Conservation (phyloP, 441 rosid species). For the Populus trichocarpa region DNA sequence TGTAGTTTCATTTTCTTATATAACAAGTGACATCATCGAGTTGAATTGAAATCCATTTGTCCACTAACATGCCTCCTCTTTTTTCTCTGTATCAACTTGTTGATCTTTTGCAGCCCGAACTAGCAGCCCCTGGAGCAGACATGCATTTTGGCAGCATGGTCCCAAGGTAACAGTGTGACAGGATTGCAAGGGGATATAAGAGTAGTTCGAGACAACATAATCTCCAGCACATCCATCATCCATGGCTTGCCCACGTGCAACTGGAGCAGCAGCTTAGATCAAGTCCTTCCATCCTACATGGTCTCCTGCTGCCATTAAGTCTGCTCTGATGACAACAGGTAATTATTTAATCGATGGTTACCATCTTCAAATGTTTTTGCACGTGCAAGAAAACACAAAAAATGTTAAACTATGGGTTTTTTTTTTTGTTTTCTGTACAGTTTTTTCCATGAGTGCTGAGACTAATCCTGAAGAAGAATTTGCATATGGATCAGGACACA, state of each 20-base stretch:
- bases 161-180: conserved; percentile 16
- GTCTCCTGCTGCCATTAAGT: conserved; percentile 63
- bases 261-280: conserved; percentile 46
- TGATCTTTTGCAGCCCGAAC: conserved; percentile 35
- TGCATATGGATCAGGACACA: conserved; percentile 55
- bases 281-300: conserved; percentile 43
- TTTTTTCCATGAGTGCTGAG: conserved; percentile 32
- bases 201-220: conserved; percentile 23
- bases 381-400: too few species aligned
- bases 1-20: conserved; percentile 38
- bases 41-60: conserved; percentile 10
- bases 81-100: not conserved
- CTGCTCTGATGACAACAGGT: conserved; percentile 57
- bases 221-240: conserved; percentile 48
- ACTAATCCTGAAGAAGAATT: conserved; percentile 35
- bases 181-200: conserved; percentile 6
- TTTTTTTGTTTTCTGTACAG: conserved; percentile 22
- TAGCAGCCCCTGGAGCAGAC: conserved; percentile 41
- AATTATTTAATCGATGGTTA: not conserved
- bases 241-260: conserved; percentile 63
- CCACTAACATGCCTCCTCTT: not conserved
- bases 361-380: too few species aligned
- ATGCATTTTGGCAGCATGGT: conserved; percentile 53
- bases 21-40: conserved; percentile 36
- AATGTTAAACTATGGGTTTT: too few species aligned